Conservation (phyloP, 768 basidiomycete genomes). For the Pholiota molesta region DNA sequence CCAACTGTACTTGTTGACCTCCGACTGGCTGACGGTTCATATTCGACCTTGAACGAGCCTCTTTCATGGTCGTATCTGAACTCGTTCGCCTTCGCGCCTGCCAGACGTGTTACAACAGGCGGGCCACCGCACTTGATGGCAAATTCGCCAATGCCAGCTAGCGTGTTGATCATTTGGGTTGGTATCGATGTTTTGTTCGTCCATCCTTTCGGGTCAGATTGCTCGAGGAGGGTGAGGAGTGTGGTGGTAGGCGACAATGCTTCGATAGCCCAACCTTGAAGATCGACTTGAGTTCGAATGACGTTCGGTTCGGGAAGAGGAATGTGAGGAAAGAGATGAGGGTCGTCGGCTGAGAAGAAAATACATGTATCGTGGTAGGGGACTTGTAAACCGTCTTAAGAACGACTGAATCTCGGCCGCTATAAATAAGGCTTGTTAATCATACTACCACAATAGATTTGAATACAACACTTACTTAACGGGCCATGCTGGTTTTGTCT, state of each 20-base stretch:
- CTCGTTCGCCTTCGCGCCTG: constrained; percentile 73
- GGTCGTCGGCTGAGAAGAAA: constrained; percentile 92
- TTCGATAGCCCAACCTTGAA: constrained; percentile 99
- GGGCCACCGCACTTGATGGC: constrained; percentile 96
- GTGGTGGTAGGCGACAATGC: constrained; percentile 94
- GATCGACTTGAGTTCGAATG: constrained; percentile 93
- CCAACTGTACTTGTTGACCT: constrained; percentile 30
- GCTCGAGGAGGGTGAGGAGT: constrained; percentile 89
- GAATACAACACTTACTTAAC: constrained; percentile 64
- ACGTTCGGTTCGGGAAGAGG: constrained; percentile 71
- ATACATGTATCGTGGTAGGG: constrained; percentile 91
- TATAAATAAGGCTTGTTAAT: constrained; percentile 34
- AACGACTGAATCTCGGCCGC: constrained; percentile 88
- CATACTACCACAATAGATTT: constrained; percentile 11
- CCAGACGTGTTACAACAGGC: constrained; percentile 84
- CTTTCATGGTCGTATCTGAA: constrained; percentile 89
- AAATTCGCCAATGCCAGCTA: constrained; percentile 94
- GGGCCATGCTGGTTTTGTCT: constrained; percentile 92
- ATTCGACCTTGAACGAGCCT: constrained; percentile 79
- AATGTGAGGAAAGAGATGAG: constrained; percentile 78
- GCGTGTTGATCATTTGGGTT: constrained; percentile 85
- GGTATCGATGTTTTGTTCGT: constrained; percentile 93
- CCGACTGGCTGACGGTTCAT: constrained; percentile 65
- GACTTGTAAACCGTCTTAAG: constrained; percentile 98
- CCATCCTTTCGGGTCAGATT: constrained; percentile 98